Conservation (phyloP, 1,284 basidiomycete species). For the Entoloma clypeatum region DNA sequence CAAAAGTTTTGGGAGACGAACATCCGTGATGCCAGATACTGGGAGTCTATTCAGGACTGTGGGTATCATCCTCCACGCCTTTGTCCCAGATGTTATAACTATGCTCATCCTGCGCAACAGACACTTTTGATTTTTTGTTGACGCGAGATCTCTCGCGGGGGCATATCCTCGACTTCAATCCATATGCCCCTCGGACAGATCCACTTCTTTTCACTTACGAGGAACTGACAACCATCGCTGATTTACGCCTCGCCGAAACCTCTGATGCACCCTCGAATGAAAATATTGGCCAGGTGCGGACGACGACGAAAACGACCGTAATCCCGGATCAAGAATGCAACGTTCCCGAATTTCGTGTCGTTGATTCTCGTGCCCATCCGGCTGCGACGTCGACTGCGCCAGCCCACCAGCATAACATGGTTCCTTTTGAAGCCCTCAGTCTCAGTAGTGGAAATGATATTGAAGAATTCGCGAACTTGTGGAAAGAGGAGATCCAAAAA, state of each 20-base stretch:
- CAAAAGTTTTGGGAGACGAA: slow-evolving; percentile 65
- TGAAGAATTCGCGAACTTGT: slow-evolving; percentile 68
- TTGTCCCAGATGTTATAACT: neutral
- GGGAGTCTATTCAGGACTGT: slow-evolving; percentile 69
- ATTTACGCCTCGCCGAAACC: slow-evolving; percentile 53
- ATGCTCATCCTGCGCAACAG: slow-evolving; percentile 44
- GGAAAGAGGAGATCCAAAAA: slow-evolving; percentile 55
- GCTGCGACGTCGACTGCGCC: slow-evolving; percentile 65
- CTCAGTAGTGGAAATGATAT: slow-evolving; percentile 73
- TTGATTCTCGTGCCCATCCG: slow-evolving; percentile 71
- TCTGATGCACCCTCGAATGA: slow-evolving; percentile 17
- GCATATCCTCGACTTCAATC: slow-evolving; percentile 89
- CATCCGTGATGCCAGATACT: slow-evolving; percentile 48
- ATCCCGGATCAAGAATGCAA: neutral
- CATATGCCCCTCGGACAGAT: slow-evolving; percentile 84
- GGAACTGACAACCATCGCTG: too few species aligned
- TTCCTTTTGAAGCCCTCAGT: slow-evolving; percentile 83
- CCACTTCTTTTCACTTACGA: slow-evolving; percentile 83
- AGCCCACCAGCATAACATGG: slow-evolving; percentile 84
- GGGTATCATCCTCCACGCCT: slow-evolving; percentile 26
- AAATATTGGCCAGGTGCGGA: neutral
- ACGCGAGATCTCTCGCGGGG: slow-evolving; percentile 73
- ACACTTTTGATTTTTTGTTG: slow-evolving; percentile 84
- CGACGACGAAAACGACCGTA: neutral
- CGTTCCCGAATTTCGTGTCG: slow-evolving; percentile 62